Evolutionary conservation across 2,329 filamentous ascomycete genomes (phyloP).

Genomic region (Aspergillus transmontanensis): DNA sequence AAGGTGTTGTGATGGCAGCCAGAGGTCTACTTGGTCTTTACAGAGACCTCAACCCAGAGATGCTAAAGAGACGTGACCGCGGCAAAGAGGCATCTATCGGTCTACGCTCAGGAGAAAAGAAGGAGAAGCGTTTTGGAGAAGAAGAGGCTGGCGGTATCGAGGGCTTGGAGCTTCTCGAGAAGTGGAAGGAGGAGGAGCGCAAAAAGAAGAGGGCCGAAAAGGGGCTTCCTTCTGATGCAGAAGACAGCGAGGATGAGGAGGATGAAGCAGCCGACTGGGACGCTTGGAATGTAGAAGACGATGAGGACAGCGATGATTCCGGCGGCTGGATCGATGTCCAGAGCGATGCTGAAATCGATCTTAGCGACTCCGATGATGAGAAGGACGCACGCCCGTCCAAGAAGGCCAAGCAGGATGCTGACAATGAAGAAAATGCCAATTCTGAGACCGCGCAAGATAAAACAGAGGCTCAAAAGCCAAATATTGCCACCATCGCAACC

Average conservation of each 20-base stretch:
- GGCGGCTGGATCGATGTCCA: slow-evolving; percentile 93
- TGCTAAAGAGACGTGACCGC: slow-evolving; percentile 85
- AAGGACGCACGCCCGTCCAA: slow-evolving; percentile 61
- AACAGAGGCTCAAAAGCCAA: slow-evolving; percentile 39
- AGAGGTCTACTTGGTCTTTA: slow-evolving; percentile 89
- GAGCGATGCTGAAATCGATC: slow-evolving; percentile 74
- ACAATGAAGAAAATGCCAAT: slow-evolving; percentile 42
- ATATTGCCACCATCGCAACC: slow-evolving; percentile 84
- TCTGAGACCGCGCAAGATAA: slow-evolving; percentile 36
- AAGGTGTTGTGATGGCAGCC: slow-evolving; percentile 98
- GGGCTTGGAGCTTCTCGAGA: slow-evolving; percentile 84
- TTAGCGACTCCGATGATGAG: slow-evolving; percentile 75
- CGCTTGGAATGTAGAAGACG: slow-evolving; percentile 65
- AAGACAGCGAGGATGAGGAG: slow-evolving; percentile 62
- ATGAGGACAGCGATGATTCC: slow-evolving; percentile 67
- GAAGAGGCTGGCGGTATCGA: slow-evolving; percentile 80
- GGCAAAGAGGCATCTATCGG: slow-evolving; percentile 89
- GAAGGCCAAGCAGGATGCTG: slow-evolving; percentile 59
- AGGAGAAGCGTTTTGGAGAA: slow-evolving; percentile 80
- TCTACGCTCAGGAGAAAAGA: slow-evolving; percentile 72
- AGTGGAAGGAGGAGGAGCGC: slow-evolving; percentile 91
- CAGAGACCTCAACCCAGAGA: slow-evolving; percentile 84
- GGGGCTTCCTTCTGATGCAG: slow-evolving; percentile 64
- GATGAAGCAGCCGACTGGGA: slow-evolving; percentile 61
- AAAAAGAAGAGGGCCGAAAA: slow-evolving; percentile 70